phyloP scores from a whole-genome alignment of 192 early-diverging fungal genomes.

The Coemansia sp. region DNA sequence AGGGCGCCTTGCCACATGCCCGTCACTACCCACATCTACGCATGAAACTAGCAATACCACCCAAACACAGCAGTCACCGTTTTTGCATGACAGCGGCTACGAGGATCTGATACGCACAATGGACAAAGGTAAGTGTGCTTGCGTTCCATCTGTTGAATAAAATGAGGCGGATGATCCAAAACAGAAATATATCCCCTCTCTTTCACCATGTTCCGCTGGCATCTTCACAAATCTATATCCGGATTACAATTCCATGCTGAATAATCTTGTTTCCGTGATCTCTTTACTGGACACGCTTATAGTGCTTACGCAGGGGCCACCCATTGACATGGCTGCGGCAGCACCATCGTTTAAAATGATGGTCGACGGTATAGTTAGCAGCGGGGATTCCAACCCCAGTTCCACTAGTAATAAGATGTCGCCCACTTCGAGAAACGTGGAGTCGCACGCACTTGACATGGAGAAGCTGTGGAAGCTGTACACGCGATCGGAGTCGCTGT shows the following conservation, averaged over 20 bases:
- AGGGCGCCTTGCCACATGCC: not conserved
- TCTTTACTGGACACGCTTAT: not conserved
- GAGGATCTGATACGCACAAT: slow-evolving; percentile 22
- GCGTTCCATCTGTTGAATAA: no score
- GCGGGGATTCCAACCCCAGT: not conserved
- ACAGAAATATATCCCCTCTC: no score
- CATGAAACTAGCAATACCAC: not conserved
- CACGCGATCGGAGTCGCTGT: slow-evolving; percentile 23
- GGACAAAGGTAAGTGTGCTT: slow-evolving; percentile 18
- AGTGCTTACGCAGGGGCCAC: slow-evolving; percentile 31
- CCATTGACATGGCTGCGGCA: slow-evolving; percentile 2
- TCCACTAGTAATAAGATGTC: not conserved
- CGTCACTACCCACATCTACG: not conserved
- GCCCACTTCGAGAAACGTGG: not conserved
- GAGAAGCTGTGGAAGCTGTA: slow-evolving; percentile 36
- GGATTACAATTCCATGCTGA: not conserved
- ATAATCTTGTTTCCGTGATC: not conserved
- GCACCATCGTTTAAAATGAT: not conserved
- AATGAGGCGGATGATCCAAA: no score
- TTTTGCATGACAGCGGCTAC: slow-evolving; percentile 3
- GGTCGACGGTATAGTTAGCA: not conserved
- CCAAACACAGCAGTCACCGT: not conserved
- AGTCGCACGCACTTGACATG: slow-evolving; percentile 13
- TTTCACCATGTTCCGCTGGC: no score
- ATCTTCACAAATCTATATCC: not conserved